Base-by-base conservation (phyloP, 1,284 basidiomycete species). In the Chondrostereum purpureum region DNA sequence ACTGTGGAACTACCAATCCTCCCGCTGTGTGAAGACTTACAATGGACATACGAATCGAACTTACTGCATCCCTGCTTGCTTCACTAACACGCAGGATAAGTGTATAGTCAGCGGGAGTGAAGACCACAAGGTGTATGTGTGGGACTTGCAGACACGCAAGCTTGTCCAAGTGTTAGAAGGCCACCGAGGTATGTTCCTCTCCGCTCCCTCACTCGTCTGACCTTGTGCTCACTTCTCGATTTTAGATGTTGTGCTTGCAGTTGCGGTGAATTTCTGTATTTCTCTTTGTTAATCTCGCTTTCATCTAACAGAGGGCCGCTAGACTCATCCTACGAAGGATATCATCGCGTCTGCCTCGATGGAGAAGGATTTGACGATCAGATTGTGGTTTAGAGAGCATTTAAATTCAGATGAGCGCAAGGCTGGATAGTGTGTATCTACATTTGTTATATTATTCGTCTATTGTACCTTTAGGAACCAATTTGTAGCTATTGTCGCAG, bases 1-100 rank as follows among this genome's bases (percentile, higher is more conserved):
- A 1, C 69, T 99, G 17, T 98, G 96, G 93, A 90, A 95, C 60
- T 90, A 89, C 53, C 88, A 92, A 51, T 86, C 82, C n/a, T 88
- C 88, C 10, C 85, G 88, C 50, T 91, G 92, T 51, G 81, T 97
- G 39, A 98, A 98, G 68, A 95, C 93, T 2, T 94, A 93, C 58
- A 78, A 73, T 0, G 90, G 88, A 0, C 92, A 95, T 58, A 70
- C 67, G 4, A 94, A 93, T 61, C 73, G 81, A 31, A 91, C 88
- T 24, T 92, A 83, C 54, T 87, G 86, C 61, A 66, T 85, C 20
- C 73, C 75, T 47, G 69, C 80, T 3, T 79, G 76, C 54, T 87
- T 89, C 55, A 69, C 67, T 27, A 70, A 68, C 6, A 73, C 72
- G 6, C 69, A 69, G 11, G 75, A 68, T 40, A 76, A 80, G 53